phyloP scores from a whole-genome alignment of 2,329 filamentous ascomycete species.

The Cordyceps sp. region DNA sequence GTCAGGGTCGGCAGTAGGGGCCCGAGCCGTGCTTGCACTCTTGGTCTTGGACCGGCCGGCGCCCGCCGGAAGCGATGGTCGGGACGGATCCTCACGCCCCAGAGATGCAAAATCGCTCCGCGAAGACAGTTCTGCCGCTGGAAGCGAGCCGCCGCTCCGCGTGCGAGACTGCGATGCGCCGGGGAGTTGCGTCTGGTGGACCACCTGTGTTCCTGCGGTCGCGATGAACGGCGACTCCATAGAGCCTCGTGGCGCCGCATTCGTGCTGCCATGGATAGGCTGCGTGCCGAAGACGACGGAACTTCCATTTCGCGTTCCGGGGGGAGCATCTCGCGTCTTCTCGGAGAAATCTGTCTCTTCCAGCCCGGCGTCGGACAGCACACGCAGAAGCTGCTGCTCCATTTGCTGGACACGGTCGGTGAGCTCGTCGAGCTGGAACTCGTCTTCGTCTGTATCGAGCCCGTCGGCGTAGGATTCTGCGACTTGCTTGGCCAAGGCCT shows the following conservation, averaged over 20 bases:
- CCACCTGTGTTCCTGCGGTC: slow-evolving; percentile 26
- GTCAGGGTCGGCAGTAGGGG: background rate
- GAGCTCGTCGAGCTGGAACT: slow-evolving; percentile 30
- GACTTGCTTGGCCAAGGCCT: slow-evolving; percentile 28
- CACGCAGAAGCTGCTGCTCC: slow-evolving; percentile 23
- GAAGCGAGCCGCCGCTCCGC: slow-evolving; percentile 9
- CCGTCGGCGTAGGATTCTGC: slow-evolving; percentile 32
- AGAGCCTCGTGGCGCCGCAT: slow-evolving; percentile 16
- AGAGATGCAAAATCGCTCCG: slow-evolving; percentile 9
- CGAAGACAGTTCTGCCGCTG: slow-evolving; percentile 5
- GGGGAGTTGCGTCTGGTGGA: slow-evolving; percentile 33
- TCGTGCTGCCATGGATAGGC: slow-evolving; percentile 11
- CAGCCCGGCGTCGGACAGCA: slow-evolving; percentile 27
- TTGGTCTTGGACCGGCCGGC: background rate
- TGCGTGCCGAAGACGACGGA: slow-evolving; percentile 29
- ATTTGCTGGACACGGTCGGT: slow-evolving; percentile 25
- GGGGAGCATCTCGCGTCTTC: background rate
- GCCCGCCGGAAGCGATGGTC: slow-evolving; percentile 11
- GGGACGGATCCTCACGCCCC: slow-evolving; percentile 7
- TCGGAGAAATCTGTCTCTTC: slow-evolving; percentile 13
- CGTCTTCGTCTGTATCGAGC: slow-evolving; percentile 33
- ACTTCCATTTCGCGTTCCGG: slow-evolving; percentile 4
- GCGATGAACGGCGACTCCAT: slow-evolving; percentile 14
- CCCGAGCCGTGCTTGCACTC: background rate
- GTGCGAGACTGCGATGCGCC: slow-evolving; percentile 7